Evolutionary conservation across 2,329 filamentous ascomycete genomes (phyloP).

Genomic region (Aureobasidium lini): DNA sequence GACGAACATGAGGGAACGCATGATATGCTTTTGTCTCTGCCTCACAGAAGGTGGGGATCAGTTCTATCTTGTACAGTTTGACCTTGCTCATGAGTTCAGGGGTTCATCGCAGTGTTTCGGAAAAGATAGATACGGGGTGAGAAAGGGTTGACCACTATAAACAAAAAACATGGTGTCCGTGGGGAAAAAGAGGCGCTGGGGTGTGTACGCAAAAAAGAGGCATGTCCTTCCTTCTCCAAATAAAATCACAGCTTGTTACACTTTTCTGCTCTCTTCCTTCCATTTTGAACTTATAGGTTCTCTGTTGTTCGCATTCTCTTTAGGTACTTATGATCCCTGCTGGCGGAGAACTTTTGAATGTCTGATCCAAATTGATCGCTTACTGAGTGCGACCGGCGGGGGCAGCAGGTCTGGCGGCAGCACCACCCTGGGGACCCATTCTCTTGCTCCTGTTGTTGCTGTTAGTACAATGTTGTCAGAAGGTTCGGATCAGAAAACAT

Average conservation of each 20-base stretch:
- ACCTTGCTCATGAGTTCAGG: too few relatives aligned
- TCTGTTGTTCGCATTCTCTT: background rate
- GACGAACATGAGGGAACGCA: too few relatives aligned
- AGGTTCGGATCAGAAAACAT: constrained; percentile 32
- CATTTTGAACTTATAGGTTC: background rate
- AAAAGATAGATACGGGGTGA: too few relatives aligned
- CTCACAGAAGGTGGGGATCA: too few relatives aligned
- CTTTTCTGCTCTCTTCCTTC: background rate
- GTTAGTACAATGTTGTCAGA: background rate
- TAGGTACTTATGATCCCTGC: background rate
- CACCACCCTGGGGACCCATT: constrained; percentile 11
- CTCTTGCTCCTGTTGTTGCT: constrained; percentile 11
- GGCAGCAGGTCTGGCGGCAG: constrained; percentile 3
- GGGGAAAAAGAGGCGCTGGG: background rate
- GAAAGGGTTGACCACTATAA: too few relatives aligned
- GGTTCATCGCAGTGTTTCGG: too few relatives aligned
- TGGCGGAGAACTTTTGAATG: background rate
- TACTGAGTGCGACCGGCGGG: constrained; percentile 8
- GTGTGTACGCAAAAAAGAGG: background rate
- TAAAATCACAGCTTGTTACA: background rate
- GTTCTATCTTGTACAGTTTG: too few relatives aligned
- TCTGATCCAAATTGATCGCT: background rate
- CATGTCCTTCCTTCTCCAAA: background rate
- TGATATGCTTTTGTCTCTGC: too few relatives aligned
- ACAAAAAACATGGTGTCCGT: too few relatives aligned